Base-by-base conservation (phyloP, 2,329 filamentous ascomycete species). In the Aspergillus fumigatiaffinis region DNA sequence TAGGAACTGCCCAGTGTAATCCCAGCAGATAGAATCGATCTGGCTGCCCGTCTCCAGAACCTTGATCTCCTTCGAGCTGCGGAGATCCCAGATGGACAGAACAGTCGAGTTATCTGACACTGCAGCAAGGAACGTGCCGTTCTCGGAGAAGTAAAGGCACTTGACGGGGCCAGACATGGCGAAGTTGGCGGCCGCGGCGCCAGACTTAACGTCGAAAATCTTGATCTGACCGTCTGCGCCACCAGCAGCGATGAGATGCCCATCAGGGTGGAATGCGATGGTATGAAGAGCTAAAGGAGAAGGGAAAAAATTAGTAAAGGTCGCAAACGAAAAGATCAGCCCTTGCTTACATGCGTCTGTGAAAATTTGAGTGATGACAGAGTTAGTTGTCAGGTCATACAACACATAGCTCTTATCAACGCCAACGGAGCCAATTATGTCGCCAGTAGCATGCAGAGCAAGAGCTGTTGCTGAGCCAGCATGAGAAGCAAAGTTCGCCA, bases 1-100 rank as follows among this genome's bases (percentile, higher is more conserved):
- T 53, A 99, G 81, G 78, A 90, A 99, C 75, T 97, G 93, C 47
- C 92, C 93, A 6, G 90, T 94, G 79, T 96, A 97, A 71, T 99
- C 94, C 92, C 92, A 99, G 51, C 83, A 82, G 62, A 97, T 81
- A 44, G 84, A 86, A 60, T 89, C 84, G 50, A 96, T 85, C n/a
- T 85, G 81, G 60, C 86, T 87, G 55, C 92, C 93, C 49, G 89
- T 87, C 63, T 97, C 91, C 44, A 99, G 80, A n/a, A 89, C 85
- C 81, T 96, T 96, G 71, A 87, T 87, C 67, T 87, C 84, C 4
- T 87, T 87, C 20, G 89, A 87, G 77, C 96, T 97, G 66, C 94
- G 88, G 59, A 99, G 82, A 74, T 97, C 93, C 81, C 95, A 97
- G 54, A 97, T 86, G 9, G 90, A 90, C 41, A 96, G 87, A 25